phyloP scores from a whole-genome alignment of 208 protist genomes.

The Crithidia expoeki region DNA sequence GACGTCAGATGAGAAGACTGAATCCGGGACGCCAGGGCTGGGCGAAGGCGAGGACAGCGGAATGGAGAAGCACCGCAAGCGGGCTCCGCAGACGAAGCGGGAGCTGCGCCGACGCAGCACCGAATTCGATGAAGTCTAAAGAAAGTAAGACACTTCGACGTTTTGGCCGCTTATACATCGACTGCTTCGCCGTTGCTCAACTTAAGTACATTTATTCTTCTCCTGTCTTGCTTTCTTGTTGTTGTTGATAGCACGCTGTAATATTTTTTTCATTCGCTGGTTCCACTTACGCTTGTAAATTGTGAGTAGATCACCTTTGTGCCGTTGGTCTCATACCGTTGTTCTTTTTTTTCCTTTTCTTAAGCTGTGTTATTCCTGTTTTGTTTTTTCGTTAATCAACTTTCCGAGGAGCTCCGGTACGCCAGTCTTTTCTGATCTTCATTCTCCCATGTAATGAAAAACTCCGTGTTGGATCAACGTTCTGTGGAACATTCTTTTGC shows the following conservation, averaged over 20 bases:
- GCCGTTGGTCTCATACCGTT: background rate
- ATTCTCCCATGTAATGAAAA: no score
- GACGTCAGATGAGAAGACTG: background rate
- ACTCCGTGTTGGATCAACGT: no score
- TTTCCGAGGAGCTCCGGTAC: no score
- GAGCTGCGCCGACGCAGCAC: conserved; percentile 25
- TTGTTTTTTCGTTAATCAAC: background rate
- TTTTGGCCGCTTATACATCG: background rate
- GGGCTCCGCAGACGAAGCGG: conserved; percentile 18
- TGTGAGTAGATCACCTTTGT: no score
- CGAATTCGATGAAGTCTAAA: conserved; percentile 21
- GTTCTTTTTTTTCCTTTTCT: background rate
- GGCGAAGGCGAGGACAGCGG: background rate
- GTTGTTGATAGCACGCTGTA: background rate
- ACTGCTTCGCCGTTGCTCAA: no score
- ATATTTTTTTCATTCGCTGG: conserved; percentile 9
- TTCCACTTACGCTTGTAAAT: no score
- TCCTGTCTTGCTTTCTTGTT: background rate
- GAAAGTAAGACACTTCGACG: background rate
- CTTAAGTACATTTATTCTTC: background rate
- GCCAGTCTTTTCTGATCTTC: no score
- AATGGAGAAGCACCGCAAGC: conserved; percentile 17
- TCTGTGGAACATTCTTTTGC: no score
- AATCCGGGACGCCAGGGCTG: background rate
- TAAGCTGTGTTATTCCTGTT: no score